phyloP scores from a whole-genome alignment of 768 basidiomycete genomes.

The Tricholoma furcatifolium region DNA sequence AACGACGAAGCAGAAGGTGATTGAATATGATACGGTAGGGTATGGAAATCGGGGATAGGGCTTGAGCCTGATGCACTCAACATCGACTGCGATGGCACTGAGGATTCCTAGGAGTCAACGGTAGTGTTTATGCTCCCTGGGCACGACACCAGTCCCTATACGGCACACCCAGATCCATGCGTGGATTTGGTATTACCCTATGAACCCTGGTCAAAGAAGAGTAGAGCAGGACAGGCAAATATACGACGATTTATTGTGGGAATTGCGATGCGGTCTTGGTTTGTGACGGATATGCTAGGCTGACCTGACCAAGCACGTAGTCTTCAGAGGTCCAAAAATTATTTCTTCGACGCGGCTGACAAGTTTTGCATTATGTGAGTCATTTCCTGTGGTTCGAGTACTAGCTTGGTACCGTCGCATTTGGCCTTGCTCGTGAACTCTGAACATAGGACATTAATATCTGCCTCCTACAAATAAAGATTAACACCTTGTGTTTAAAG shows the following conservation, averaged over 20 bases:
- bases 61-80: neutral
- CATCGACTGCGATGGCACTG: no score
- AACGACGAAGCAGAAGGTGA: neutral
- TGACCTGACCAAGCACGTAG: neutral
- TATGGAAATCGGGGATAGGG: neutral
- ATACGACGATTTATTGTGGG: neutral
- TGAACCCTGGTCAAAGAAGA: neutral
- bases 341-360: conserved; percentile 20
- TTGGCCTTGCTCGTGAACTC: conserved; percentile 81
- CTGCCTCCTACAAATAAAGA: conserved; percentile 52
- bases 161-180: no score
- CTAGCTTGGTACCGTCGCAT: conserved; percentile 84
- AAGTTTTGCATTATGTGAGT: conserved; percentile 45
- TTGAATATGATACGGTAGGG: neutral
- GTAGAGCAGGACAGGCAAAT: no score
- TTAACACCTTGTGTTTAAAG: conserved; percentile 4
- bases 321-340: neutral
- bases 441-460: conserved; percentile 75
- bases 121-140: no score
- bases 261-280: neutral
- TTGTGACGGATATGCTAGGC: neutral
- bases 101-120: no score
- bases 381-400: conserved; percentile 60
- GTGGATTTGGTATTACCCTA: no score
- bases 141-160: no score